phyloP scores from a whole-genome alignment of 139 green algal genomes.

The Tetraselmis striata region DNA sequence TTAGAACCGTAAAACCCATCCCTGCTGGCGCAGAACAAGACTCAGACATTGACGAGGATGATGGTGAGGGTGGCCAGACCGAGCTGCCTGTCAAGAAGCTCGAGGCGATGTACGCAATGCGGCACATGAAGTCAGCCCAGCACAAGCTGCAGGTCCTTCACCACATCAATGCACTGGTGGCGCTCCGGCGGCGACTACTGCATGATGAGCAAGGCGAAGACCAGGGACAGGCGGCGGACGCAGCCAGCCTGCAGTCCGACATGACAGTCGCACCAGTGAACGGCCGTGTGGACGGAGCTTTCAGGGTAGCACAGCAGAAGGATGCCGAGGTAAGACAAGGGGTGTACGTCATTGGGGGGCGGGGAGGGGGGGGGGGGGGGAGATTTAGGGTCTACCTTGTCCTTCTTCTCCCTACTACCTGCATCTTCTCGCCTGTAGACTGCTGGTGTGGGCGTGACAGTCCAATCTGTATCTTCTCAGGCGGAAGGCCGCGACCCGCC shows the following conservation, averaged over 20 bases:
- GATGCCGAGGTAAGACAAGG: too few species aligned
- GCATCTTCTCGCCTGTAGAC: too few species aligned
- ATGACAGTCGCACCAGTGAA: background rate
- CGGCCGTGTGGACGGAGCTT: background rate
- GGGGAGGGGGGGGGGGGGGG: too few species aligned
- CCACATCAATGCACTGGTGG: background rate
- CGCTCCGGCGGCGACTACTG: background rate
- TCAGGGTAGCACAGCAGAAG: background rate
- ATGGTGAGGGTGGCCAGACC: background rate
- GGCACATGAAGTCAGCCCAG: background rate
- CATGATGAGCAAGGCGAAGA: background rate
- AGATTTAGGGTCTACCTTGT: too few species aligned
- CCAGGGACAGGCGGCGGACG: background rate
- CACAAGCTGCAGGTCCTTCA: background rate
- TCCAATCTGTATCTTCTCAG: too few species aligned
- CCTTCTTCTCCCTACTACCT: too few species aligned
- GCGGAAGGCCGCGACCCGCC: too few species aligned
- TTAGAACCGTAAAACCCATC: background rate
- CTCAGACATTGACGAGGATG: background rate
- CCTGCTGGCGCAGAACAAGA: background rate
- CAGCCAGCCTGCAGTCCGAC: background rate
- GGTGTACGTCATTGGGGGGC: too few species aligned
- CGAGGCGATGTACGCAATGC: background rate
- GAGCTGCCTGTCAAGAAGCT: background rate
- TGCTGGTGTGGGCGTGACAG: too few species aligned